Conservation (phyloP, 129 eudicot species). For the Tagetes erecta region DNA sequence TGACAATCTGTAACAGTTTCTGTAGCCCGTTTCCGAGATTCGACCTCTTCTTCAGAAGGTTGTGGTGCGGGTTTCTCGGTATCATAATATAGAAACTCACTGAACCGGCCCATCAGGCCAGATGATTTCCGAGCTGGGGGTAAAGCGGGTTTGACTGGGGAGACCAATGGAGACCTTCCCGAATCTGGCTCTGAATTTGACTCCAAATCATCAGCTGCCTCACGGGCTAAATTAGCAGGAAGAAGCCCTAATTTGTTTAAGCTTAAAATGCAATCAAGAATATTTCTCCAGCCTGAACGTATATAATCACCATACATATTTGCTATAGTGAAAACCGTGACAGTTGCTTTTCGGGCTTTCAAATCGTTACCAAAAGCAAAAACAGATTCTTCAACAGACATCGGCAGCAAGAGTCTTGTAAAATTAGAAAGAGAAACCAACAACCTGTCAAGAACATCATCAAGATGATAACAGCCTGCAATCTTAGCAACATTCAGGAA, state of each 20-base stretch:
- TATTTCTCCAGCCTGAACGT: conserved; percentile 81
- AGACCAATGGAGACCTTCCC: conserved; percentile 35
- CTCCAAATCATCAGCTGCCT: conserved; percentile 68
- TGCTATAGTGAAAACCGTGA: conserved; percentile 70
- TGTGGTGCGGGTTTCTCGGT: conserved; percentile 77
- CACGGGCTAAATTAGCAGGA: conserved; percentile 63
- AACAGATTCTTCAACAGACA: conserved; percentile 56
- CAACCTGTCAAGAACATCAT: conserved; percentile 65
- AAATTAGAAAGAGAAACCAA: conserved; percentile 77
- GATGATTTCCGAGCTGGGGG: conserved; percentile 53
- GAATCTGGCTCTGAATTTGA: conserved; percentile 42
- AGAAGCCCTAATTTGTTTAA: conserved; percentile 77
- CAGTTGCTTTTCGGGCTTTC: conserved; percentile 69
- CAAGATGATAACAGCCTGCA: conserved; percentile 63
- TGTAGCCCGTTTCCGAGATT: conserved; percentile 64
- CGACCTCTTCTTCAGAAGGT: conserved; percentile 69
- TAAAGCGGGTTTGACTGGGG: conserved; percentile 40
- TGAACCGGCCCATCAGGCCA: conserved; percentile 73
- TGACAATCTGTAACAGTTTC: conserved; percentile 70
- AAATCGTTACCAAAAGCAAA: conserved; percentile 59
- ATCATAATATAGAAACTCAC: conserved; percentile 66
- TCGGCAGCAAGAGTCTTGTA: conserved; percentile 57
- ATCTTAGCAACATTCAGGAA: conserved; percentile 65
- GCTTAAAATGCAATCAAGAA: conserved; percentile 71
- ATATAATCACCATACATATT: conserved; percentile 67